These are phyloP conservation scores for Simmondsia chinensis DNA, from an alignment of 148 eudicot genomes.

Conservation along the genomic window DNA sequence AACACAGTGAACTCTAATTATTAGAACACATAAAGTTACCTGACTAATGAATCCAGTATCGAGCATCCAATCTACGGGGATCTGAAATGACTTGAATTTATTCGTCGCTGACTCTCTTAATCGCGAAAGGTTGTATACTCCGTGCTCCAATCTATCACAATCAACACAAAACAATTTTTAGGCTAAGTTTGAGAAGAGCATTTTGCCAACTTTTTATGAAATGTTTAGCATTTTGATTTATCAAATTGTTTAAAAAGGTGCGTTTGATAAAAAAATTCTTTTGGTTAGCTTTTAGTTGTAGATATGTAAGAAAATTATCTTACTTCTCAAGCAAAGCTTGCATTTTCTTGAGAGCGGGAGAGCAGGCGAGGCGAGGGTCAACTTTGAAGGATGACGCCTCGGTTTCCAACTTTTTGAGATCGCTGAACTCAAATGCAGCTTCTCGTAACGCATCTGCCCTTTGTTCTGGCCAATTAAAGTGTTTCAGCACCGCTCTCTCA, in stretches of 20 bases:
- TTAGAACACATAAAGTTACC: slow-evolving; percentile 25
- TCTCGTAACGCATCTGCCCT: slow-evolving; percentile 94
- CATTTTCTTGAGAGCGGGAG: slow-evolving; percentile 83
- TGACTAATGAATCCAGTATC: slow-evolving; percentile 76
- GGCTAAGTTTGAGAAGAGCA: too few relatives aligned
- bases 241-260: too few relatives aligned
- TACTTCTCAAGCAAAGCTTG: slow-evolving; percentile 93
- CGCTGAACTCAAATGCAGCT: slow-evolving; percentile 94
- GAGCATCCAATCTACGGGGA: slow-evolving; percentile 93
- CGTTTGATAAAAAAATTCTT: too few relatives aligned
- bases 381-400: slow-evolving; percentile 63
- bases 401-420: slow-evolving; percentile 80
- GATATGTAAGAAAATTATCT: too few relatives aligned
- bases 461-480: slow-evolving; percentile 92
- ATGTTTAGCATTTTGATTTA: too few relatives aligned
- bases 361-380: slow-evolving; percentile 65
- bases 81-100: slow-evolving; percentile 58
- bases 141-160: slow-evolving; percentile 74
- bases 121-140: slow-evolving; percentile 77
- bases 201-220: too few relatives aligned
- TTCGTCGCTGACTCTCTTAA: slow-evolving; percentile 74
- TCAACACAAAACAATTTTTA: neutral
- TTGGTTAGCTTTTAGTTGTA: too few relatives aligned
- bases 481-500: slow-evolving; percentile 94
- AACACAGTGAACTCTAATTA: neutral